Evolutionary conservation across 306 rosid genomes (phyloP).

Genomic region (Cyamopsis tetragonoloba): DNA sequence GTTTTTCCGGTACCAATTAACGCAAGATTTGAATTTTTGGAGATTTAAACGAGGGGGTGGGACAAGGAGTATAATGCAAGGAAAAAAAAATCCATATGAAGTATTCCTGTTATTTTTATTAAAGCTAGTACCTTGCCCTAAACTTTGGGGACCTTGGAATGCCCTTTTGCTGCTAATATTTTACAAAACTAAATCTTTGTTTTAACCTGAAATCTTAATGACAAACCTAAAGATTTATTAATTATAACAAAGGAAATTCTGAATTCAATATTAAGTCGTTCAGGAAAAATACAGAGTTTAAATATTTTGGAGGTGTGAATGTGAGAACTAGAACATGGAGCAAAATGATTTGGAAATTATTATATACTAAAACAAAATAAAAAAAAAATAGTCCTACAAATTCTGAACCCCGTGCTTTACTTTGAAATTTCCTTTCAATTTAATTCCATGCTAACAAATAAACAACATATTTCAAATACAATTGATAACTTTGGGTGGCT

Average conservation of each 20-base stretch:
- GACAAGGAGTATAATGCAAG: background rate
- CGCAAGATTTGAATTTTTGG: background rate
- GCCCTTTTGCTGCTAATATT: background rate
- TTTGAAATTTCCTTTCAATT: background rate
- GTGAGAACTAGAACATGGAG: background rate
- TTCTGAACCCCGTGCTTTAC: background rate
- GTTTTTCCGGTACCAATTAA: background rate
- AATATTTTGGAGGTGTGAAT: background rate
- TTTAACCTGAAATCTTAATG: background rate
- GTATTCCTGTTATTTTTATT: background rate
- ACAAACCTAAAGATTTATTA: conserved; percentile 9
- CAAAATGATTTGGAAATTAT: background rate
- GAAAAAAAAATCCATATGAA: background rate
- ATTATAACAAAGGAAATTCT: background rate
- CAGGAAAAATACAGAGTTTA: background rate
- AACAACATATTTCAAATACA: background rate
- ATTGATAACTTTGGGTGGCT: background rate
- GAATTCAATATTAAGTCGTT: background rate
- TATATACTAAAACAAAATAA: background rate
- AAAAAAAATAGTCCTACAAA: background rate
- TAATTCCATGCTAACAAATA: background rate
- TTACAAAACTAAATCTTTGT: background rate
- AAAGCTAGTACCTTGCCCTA: background rate
- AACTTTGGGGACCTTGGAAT: background rate
- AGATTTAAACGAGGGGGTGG: background rate